phyloP scores from a whole-genome alignment of 805 yeast genomes.

The Wickerhamiella kurtzmanii region DNA sequence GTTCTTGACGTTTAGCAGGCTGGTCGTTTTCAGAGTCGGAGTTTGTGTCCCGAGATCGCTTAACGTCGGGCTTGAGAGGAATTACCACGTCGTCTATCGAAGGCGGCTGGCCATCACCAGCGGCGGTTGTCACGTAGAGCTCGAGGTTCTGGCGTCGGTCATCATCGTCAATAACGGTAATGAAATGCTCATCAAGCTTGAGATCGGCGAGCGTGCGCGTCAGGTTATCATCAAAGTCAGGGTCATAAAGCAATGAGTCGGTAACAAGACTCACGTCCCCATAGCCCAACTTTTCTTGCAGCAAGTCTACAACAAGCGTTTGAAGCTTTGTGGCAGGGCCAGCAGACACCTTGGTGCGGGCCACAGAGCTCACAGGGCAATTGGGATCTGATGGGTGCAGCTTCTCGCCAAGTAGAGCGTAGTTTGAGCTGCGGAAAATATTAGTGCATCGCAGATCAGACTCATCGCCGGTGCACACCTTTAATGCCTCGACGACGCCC shows the following conservation, averaged over 20 bases:
- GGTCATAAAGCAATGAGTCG: slow-evolving; percentile 62
- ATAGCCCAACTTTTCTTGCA: slow-evolving; percentile 41
- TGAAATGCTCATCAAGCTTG: slow-evolving; percentile 50
- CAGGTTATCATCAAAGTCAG: slow-evolving; percentile 74
- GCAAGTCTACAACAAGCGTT: slow-evolving; percentile 35
- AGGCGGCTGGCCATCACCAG: slow-evolving; percentile 13
- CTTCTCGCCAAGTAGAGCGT: slow-evolving; percentile 51
- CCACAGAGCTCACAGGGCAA: slow-evolving; percentile 44
- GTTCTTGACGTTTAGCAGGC: background rate
- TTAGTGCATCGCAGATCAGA: slow-evolving; percentile 31
- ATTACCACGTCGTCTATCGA: slow-evolving; percentile 20
- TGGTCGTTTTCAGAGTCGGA: slow-evolving; percentile 6
- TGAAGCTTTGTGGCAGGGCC: slow-evolving; percentile 28
- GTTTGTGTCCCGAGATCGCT: slow-evolving; percentile 13
- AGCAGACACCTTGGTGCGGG: slow-evolving; percentile 22
- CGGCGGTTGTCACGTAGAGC: slow-evolving; percentile 16
- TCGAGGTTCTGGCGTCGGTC: slow-evolving; percentile 50
- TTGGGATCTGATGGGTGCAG: slow-evolving; percentile 48
- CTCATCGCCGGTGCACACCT: slow-evolving; percentile 28
- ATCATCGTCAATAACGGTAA: slow-evolving; percentile 70
- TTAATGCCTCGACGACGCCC: slow-evolving; percentile 60
- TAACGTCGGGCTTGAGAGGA: slow-evolving; percentile 14
- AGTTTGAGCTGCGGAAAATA: slow-evolving; percentile 43
- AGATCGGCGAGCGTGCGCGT: slow-evolving; percentile 35
- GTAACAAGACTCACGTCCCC: slow-evolving; percentile 42